Conservation (phyloP, 768 basidiomycete genomes). For the Trichaptum fuscoviolaceum region DNA sequence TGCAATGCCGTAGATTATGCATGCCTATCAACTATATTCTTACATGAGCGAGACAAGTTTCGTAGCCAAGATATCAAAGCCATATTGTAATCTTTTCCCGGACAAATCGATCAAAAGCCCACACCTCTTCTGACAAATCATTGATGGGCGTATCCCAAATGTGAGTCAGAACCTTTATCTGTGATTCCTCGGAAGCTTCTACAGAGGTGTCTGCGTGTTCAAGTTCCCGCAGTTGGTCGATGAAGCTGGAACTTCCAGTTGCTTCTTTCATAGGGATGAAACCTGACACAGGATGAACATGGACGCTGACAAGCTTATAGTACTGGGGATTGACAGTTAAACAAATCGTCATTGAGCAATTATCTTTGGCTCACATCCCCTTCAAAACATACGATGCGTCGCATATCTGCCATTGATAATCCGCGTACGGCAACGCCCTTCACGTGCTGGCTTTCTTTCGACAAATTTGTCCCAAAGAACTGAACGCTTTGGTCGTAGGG, state of each 20-base stretch:
- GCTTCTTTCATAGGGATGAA: neutral
- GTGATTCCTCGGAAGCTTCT: neutral
- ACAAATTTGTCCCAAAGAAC: neutral
- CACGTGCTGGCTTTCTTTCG: neutral
- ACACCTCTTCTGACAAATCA: neutral
- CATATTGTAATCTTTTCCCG: neutral
- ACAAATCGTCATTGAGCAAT: neutral
- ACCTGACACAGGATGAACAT: neutral
- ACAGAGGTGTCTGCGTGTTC: neutral
- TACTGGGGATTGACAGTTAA: neutral
- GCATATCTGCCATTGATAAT: neutral
- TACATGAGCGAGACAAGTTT: neutral
- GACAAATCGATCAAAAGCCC: conserved; percentile 2
- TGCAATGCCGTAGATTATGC: too few relatives aligned
- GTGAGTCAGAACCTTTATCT: neutral
- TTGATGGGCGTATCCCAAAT: neutral
- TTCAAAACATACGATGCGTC: neutral
- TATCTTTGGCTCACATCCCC: neutral
- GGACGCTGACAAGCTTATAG: neutral
- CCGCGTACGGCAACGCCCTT: neutral
- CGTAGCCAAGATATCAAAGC: neutral
- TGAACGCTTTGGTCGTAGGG: conserved; percentile 1
- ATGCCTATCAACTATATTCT: too few relatives aligned
- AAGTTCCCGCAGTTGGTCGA: neutral
- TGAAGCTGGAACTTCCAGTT: neutral